These are phyloP conservation scores for Lentinula edodes DNA, from an alignment of 768 basidiomycete genomes.

Conservation along the genomic window DNA sequence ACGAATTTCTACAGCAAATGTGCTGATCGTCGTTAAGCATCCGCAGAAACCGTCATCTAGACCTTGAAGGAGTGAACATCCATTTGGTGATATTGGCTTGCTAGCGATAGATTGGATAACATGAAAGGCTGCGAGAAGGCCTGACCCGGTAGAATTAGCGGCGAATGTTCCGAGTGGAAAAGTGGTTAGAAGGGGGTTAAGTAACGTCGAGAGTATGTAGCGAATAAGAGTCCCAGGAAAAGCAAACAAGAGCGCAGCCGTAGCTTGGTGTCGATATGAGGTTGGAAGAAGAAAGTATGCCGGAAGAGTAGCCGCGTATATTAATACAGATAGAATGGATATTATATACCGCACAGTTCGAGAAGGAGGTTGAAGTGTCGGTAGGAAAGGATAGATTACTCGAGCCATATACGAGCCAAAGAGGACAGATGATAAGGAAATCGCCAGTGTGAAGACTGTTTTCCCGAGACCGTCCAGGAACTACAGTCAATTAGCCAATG, in stretches of 20 bases:
- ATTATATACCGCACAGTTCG: constrained; percentile 43
- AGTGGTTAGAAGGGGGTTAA: constrained; percentile 59
- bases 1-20: constrained; percentile 78
- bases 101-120: constrained; percentile 55
- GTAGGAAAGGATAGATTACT: constrained; percentile 33
- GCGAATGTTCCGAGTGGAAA: constrained; percentile 78
- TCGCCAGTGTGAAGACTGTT: constrained; percentile 69
- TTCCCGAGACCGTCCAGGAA: constrained; percentile 84
- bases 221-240: constrained; percentile 87
- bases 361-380: constrained; percentile 34
- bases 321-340: constrained; percentile 50
- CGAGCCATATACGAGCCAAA: constrained; percentile 67
- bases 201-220: constrained; percentile 63
- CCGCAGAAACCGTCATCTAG: constrained; percentile 92
- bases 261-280: constrained; percentile 69
- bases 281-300: constrained; percentile 72
- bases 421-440: constrained; percentile 70
- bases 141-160: constrained; percentile 76
- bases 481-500: constrained; percentile 33
- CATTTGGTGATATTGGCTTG: constrained; percentile 36
- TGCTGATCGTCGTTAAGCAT: constrained; percentile 90
- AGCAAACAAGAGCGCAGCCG: constrained; percentile 83
- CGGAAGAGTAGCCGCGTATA: constrained; percentile 72
- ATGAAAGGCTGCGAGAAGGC: constrained; percentile 69
- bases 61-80: constrained; percentile 76